phyloP scores from a whole-genome alignment of 2,329 filamentous ascomycete genomes.

The Westerdykella ornata region DNA sequence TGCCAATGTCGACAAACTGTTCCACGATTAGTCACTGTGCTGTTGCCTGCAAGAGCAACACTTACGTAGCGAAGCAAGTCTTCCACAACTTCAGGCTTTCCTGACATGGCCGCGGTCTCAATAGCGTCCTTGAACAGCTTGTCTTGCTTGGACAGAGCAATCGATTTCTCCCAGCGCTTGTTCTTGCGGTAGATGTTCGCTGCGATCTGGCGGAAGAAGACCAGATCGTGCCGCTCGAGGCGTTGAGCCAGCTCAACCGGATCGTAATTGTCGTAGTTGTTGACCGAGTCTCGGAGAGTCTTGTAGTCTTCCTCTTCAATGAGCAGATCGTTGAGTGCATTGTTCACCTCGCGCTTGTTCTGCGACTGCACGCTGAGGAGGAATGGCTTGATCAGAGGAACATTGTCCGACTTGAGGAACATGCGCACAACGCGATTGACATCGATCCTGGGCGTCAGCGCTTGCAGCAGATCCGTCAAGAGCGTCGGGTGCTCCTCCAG shows the following conservation, averaged over 20 bases:
- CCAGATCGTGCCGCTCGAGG: constrained; percentile 92
- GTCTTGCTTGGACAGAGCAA: constrained; percentile 95
- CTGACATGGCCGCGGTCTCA: constrained; percentile 88
- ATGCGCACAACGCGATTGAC: constrained; percentile 99
- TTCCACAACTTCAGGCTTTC: constrained; percentile 87
- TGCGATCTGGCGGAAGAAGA: constrained; percentile 98
- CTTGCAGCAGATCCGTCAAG: constrained; percentile 90
- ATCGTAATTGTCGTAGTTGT: constrained; percentile 99
- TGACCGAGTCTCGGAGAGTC: constrained; percentile 91
- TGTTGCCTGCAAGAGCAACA: constrained; percentile 29
- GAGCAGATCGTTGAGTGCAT: constrained; percentile 92
- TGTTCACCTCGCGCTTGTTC: constrained; percentile 97
- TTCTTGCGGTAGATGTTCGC: constrained; percentile 99
- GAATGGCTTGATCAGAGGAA: constrained; percentile 98
- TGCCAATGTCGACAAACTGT: constrained; percentile 97
- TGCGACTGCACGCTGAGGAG: constrained; percentile 90
- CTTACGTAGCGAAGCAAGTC: constrained; percentile 94
- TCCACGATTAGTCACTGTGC: constrained; percentile 28
- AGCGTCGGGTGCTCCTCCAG: constrained; percentile 94
- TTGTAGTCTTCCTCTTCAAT: constrained; percentile 99
- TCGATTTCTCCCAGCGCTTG: constrained; percentile 99
- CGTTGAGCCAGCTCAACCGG: constrained; percentile 85
- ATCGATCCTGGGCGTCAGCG: constrained; percentile 85
- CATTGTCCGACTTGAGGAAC: constrained; percentile 97
- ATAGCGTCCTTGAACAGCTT: constrained; percentile 99